phyloP scores from a whole-genome alignment of 2,329 filamentous ascomycete species.

The Aspergillus tanneri region DNA sequence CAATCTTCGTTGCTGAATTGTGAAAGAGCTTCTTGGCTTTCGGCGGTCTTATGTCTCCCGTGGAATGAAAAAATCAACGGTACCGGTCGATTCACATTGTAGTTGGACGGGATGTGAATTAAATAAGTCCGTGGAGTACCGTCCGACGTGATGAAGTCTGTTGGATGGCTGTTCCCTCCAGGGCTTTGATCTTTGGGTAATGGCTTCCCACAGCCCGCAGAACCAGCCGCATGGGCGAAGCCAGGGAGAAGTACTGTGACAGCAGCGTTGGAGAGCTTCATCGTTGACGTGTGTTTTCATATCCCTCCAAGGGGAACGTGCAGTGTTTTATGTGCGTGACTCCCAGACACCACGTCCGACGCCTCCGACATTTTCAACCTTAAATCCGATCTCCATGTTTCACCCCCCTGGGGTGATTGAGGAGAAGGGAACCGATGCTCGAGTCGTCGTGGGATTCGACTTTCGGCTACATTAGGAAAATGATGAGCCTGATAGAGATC shows the following conservation, averaged over 20 bases:
- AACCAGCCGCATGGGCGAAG: conserved; percentile 8
- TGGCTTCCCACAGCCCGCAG: conserved; percentile 19
- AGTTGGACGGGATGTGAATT: conserved; percentile 31
- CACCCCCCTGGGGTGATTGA: too few species aligned
- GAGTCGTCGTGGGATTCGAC: neutral
- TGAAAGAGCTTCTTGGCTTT: conserved; percentile 44
- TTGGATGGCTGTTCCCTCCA: conserved; percentile 4
- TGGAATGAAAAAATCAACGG: conserved; percentile 53
- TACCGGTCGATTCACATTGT: conserved; percentile 36
- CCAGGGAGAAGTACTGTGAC: conserved; percentile 9
- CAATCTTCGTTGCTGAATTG: conserved; percentile 47
- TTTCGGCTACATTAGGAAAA: too few species aligned
- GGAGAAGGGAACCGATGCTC: neutral
- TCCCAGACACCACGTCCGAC: too few species aligned
- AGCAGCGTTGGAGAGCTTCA: conserved; percentile 1
- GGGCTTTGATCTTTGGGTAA: conserved; percentile 13
- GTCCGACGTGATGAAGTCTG: conserved; percentile 19
- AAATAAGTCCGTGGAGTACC: conserved; percentile 23
- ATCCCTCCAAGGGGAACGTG: too few species aligned
- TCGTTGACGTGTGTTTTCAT: too few species aligned
- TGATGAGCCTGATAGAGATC: neutral
- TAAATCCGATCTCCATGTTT: too few species aligned
- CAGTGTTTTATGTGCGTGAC: too few species aligned
- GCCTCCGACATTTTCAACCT: too few species aligned
- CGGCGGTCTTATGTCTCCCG: conserved; percentile 40